Base-by-base conservation (phyloP, 495 filamentous ascomycete genomes). In the Echria macrotheca region DNA sequence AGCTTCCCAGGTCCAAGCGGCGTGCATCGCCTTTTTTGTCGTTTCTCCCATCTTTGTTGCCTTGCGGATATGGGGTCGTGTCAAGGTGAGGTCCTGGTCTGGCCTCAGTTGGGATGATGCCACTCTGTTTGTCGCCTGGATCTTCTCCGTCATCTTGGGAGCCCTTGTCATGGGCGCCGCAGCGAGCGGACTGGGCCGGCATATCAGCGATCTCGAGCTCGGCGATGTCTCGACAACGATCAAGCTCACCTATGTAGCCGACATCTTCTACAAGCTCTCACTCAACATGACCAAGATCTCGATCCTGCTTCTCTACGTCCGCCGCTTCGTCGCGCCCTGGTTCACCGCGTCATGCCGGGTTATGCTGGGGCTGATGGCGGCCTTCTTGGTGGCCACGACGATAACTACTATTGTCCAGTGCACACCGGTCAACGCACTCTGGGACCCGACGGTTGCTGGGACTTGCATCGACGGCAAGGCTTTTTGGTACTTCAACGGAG, bases 401-500 rank as follows among this genome's bases (percentile, higher is more conserved):
- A 29, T 63, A 8, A 60, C 58, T 1, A 64, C 64, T 2, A 66
- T 75, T 18, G 32, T 17, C 31, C 49, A 52, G 23, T 52, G 49
- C 42, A 32, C n/a, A 14, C 49, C 82, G 1, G 55, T 85, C 15
- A 60, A 60, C 6, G 67, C 65, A 44, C 71, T 73, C 38, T 82
- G 78, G 71, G 64, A 79, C 44, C 70, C 69, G 32, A 54, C 67
- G 3, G 53, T 80, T 4, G 58, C 65, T 0, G 77, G 76, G 1
- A 52, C 50, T 19, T 86, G 82, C 55, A 69, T 84, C 43, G 72
- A 68, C 44, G 56, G 55, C 9, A 61, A 58, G 5, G 53, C 60
- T 5, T 64, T 70, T 46, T 71, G 69, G 63, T 77, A 76, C 44
- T 70, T 74, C 52, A 80, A 80, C 48, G 71, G 75, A 2, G 70